Percentiles rank a stretch among this genome's conserved stretches.
Conservation (phyloP, 1,139 yeast genomes). For the Debaryomycetaceae sp. region DNA sequence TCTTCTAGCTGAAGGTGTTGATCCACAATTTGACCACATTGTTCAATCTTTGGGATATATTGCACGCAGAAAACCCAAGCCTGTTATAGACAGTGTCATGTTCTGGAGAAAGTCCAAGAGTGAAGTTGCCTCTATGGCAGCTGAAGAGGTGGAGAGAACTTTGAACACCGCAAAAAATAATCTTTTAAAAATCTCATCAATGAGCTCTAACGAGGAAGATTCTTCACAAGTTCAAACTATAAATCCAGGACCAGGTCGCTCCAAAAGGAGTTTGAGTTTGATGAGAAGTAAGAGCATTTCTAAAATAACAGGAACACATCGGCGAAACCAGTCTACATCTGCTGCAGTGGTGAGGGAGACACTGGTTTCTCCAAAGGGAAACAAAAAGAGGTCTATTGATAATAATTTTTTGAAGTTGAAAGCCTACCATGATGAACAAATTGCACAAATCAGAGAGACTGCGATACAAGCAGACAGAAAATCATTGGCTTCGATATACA, state of each 20-base stretch:
- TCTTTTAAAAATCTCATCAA: conserved; percentile 7
- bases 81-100: conserved; percentile 97
- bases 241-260: not conserved
- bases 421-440: conserved; percentile 35
- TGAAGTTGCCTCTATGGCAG: conserved; percentile 78
- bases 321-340: conserved; percentile 37
- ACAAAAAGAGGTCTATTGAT: conserved; percentile 7
- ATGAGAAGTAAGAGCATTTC: conserved; percentile 43
- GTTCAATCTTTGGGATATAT: conserved; percentile 85
- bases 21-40: conserved; percentile 80
- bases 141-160: conserved; percentile 53
- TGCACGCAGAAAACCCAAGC: conserved; percentile 86
- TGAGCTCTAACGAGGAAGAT: not conserved
- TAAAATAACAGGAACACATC: conserved; percentile 27
- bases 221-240: not conserved
- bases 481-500: conserved; percentile 80
- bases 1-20: conserved; percentile 83
- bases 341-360: conserved; percentile 6
- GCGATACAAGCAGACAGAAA: conserved; percentile 85
- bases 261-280: conserved; percentile 40
- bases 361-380: conserved; percentile 8
- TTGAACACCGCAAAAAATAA: conserved; percentile 19
- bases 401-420: conserved; percentile 22
- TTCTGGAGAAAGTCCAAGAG: conserved; percentile 93
- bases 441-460: conserved; percentile 58